Evolutionary conservation across 2,329 filamentous ascomycete species (phyloP).

Genomic region (Endoconidiophora laricicola): DNA sequence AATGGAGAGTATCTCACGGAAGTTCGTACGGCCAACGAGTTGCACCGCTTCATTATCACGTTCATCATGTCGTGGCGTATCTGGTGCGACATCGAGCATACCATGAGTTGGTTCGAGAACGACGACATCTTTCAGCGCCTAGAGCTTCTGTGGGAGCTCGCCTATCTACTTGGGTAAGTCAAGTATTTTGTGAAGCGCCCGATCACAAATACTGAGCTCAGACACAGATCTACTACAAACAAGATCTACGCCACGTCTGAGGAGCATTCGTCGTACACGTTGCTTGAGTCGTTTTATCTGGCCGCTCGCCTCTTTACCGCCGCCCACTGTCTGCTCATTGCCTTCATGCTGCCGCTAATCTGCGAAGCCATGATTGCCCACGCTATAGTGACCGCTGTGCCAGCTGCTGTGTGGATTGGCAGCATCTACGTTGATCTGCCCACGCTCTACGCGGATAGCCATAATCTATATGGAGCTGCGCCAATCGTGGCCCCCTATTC

Average conservation of each 20-base stretch:
- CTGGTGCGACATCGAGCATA: constrained; percentile 40
- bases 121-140: constrained; percentile 43
- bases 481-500: background rate
- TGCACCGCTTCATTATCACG: constrained; percentile 43
- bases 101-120: constrained; percentile 45
- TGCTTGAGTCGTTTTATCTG: constrained; percentile 44
- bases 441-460: constrained; percentile 26
- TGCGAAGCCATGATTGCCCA: constrained; percentile 36
- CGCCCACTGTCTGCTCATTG: constrained; percentile 30
- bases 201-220: background rate
- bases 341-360: constrained; percentile 35
- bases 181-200: background rate
- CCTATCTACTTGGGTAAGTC: constrained; percentile 38
- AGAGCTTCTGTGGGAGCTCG: constrained; percentile 42
- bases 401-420: constrained; percentile 40
- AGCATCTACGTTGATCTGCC: constrained; percentile 41
- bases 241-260: constrained; percentile 39
- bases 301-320: constrained; percentile 37
- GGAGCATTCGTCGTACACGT: constrained; percentile 30
- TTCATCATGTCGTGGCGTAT: constrained; percentile 49
- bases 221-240: constrained; percentile 38
- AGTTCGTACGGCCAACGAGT: constrained; percentile 33
- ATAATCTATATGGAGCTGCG: background rate
- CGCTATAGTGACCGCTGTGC: constrained; percentile 27
- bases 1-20: constrained; percentile 45